Percentiles rank a stretch among this genome's conserved stretches.
Conservation (phyloP, 495 filamentous ascomycete species). For the Neurospora intermedia region DNA sequence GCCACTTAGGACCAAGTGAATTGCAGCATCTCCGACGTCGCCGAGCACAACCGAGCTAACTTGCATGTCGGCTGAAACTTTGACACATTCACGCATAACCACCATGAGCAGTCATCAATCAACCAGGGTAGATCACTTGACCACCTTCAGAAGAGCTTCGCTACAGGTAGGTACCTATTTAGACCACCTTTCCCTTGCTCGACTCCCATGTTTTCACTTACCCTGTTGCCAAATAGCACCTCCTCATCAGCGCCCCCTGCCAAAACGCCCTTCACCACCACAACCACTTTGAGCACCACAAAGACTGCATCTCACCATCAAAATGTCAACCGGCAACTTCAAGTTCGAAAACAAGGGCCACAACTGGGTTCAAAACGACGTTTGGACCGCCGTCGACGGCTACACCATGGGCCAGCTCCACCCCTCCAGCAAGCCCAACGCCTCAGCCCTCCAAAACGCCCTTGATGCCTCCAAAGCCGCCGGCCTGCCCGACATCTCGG, state of each 20-base stretch:
- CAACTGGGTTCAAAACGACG: not conserved
- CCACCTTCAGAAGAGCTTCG: not conserved
- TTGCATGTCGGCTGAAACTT: not conserved
- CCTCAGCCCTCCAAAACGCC: conserved; percentile 8
- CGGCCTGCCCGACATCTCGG: conserved; percentile 26
- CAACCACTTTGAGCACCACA: not conserved
- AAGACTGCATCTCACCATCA: not conserved
- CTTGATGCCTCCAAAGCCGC: conserved; percentile 13
- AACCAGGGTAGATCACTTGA: not conserved
- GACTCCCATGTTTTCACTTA: not conserved
- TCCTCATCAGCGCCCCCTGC: not conserved
- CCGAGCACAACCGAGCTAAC: not conserved
- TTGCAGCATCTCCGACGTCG: not conserved
- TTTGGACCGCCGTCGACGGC: conserved; percentile 14
- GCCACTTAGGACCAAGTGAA: not conserved
- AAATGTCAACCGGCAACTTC: not conserved
- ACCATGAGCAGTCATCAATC: not conserved
- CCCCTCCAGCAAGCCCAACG: conserved; percentile 12
- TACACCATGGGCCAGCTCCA: conserved; percentile 12
- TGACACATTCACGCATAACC: not conserved
- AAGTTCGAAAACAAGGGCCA: not conserved
- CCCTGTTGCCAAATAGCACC: not conserved
- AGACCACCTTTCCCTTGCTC: not conserved
- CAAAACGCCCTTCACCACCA: not conserved
- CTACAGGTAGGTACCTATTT: not conserved